Evolutionary conservation across 73 alveolate species (phyloP), one percentile per base, ranked within the genome.

Genomic region (Halteria grandinella): DNA sequence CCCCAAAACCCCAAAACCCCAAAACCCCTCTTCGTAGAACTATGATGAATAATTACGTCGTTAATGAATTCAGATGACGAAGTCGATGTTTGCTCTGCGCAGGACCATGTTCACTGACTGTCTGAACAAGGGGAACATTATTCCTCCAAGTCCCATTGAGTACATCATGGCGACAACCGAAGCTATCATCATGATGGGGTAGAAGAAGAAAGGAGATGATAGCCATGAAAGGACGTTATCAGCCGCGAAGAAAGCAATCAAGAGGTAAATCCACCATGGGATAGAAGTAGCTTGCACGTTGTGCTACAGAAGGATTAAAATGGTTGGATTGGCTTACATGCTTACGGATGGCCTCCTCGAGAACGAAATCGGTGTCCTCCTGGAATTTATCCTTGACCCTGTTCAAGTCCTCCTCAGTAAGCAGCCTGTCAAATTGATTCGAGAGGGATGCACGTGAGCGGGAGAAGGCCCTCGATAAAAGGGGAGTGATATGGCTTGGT

Each of bases 291-390:
- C 76, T 12, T 28, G 34, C 2, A 75, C 64, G 59, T 76, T 87
- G 32, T 76, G 86, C n/a, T n/a, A n/a, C n/a, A n/a, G n/a, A n/a
- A n/a, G n/a, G n/a, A n/a, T n/a, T n/a, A n/a, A n/a, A n/a, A n/a
- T n/a, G n/a, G n/a, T n/a, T n/a, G n/a, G n/a, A n/a, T n/a, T n/a
- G n/a, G n/a, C n/a, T n/a, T n/a, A n/a, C n/a, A 57, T 87, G 92
- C 74, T 85, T 87, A 75, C 93, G 57, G 31, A 71, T 83, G 24
- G 97, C 97, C 39, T 91, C 97, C 28, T 91, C 94, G 24, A 87
- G 79, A 17, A 89, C 86, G 28, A 72, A 89, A n/a, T 82, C 87
- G 33, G 78, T 70, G 40, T 89, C 95, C 41, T 91, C 97, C 31
- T 48, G 79, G 75, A 83, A 91, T 77, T 83, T 87, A 44, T 83